Conservation (phyloP, 345 rosid species). For the Aurinia saxatilis region DNA sequence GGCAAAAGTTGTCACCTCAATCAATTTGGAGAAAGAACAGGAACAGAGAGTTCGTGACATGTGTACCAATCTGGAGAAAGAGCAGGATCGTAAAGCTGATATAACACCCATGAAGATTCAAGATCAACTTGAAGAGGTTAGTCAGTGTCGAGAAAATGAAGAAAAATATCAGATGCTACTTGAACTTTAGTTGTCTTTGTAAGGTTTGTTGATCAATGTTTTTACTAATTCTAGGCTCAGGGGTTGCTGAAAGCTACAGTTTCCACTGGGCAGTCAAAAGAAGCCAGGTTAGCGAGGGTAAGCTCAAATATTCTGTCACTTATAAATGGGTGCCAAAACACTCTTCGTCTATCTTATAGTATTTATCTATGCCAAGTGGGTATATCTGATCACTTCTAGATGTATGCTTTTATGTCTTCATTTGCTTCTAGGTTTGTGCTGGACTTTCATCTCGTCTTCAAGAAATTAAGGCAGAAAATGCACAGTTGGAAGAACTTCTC, state of each 20-base stretch:
- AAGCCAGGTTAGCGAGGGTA: constrained; percentile 98
- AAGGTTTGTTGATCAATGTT: constrained; percentile 13
- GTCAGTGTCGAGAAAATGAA: constrained; percentile 4
- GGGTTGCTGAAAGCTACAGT: constrained; percentile 76
- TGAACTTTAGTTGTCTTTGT: not conserved
- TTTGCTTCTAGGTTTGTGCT: constrained; percentile 65
- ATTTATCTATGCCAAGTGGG: constrained; percentile 1
- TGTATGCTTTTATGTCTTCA: constrained; percentile 3
- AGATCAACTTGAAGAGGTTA: constrained; percentile 96
- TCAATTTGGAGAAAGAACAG: constrained; percentile 37
- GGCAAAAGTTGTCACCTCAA: constrained; percentile 32
- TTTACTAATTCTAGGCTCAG: constrained; percentile 71
- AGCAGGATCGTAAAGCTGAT: constrained; percentile 36
- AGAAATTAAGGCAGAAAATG: constrained; percentile 93
- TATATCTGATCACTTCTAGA: not conserved
- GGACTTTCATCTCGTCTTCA: constrained; percentile 96
- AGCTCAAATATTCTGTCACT: constrained; percentile 22
- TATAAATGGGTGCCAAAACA: not conserved
- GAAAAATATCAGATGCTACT: not conserved
- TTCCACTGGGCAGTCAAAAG: constrained; percentile 93
- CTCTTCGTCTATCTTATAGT: not conserved
- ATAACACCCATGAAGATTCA: constrained; percentile 42
- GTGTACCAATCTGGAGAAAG: constrained; percentile 37
- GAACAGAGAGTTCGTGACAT: constrained; percentile 26
- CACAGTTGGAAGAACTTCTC: constrained; percentile 98